phyloP scores from a whole-genome alignment of 2,329 filamentous ascomycete genomes.

The Plenodomus tracheiphilus region DNA sequence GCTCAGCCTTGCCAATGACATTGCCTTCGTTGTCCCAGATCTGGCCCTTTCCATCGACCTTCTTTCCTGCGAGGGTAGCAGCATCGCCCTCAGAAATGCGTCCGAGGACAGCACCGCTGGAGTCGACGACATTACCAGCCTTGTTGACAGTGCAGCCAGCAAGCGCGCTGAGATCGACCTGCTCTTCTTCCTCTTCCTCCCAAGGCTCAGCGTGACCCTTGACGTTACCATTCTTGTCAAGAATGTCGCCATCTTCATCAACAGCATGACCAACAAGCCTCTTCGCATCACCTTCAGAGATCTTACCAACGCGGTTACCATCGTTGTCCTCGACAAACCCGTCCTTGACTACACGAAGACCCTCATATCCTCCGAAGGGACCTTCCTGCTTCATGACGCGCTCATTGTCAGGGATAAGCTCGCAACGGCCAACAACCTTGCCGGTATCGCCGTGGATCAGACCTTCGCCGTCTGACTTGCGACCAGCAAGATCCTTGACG shows the following conservation, averaged over 20 bases:
- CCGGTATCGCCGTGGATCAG: conserved; percentile 60
- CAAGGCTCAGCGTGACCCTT: conserved; percentile 63
- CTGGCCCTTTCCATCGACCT: conserved; percentile 65
- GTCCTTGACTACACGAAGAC: conserved; percentile 68
- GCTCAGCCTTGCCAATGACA: conserved; percentile 62
- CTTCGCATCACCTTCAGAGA: conserved; percentile 72
- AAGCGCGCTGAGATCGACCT: conserved; percentile 61
- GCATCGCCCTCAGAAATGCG: conserved; percentile 61
- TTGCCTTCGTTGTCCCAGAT: conserved; percentile 67
- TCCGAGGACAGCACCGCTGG: conserved; percentile 61
- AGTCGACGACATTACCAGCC: conserved; percentile 64
- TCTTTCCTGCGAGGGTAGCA: conserved; percentile 60
- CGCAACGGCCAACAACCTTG: conserved; percentile 60
- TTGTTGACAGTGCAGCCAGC: conserved; percentile 67
- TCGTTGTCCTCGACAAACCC: conserved; percentile 76
- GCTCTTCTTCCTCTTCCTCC: conserved; percentile 53
- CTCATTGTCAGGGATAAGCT: conserved; percentile 61
- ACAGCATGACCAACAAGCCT: conserved; percentile 72
- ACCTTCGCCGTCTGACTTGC: conserved; percentile 59
- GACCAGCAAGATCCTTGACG: conserved; percentile 59
- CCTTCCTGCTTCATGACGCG: conserved; percentile 63
- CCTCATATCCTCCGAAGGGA: conserved; percentile 68
- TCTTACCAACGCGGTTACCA: conserved; percentile 73
- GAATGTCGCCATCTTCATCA: conserved; percentile 80
- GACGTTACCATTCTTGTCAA: conserved; percentile 72